Percentiles rank a stretch among this genome's conserved stretches.
These are phyloP conservation scores for Pythium insidiosum DNA, from an alignment of 352 stramenopile genomes.

Conservation along the genomic window DNA sequence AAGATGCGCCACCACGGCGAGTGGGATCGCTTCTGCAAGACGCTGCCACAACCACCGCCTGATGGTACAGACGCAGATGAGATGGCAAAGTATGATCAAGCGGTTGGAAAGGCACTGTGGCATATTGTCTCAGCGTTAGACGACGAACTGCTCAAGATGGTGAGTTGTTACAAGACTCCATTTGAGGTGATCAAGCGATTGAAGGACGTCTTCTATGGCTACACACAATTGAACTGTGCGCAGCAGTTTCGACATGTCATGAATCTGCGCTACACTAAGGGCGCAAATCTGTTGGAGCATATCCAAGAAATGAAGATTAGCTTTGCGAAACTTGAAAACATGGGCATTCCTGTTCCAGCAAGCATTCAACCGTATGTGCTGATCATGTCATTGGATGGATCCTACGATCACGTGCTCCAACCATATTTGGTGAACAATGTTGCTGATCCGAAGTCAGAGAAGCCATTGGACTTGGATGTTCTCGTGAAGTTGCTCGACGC, in stretches of 20 bases:
- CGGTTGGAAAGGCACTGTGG: constrained; percentile 7
- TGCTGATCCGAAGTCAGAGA: not conserved
- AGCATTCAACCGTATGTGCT: constrained; percentile 4
- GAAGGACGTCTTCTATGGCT: constrained; percentile 5
- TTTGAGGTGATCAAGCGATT: not conserved
- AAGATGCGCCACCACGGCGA: no score
- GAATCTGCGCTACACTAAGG: constrained; percentile 3
- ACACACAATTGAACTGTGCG: not conserved
- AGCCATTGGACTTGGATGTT: not conserved
- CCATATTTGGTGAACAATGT: constrained; percentile 3
- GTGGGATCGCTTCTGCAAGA: no score
- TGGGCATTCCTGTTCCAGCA: not conserved
- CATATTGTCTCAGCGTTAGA: no score
- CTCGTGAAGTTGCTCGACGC: constrained; percentile 4
- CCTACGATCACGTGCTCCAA: constrained; percentile 1
- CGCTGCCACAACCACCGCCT: no score
- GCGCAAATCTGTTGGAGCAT: constrained; percentile 3
- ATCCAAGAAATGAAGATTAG: constrained; percentile 6
- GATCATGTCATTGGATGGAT: constrained; percentile 5
- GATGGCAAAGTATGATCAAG: no score
- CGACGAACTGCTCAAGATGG: constrained; percentile 3
- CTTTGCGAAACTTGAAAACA: constrained; percentile 6
- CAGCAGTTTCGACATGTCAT: constrained; percentile 4
- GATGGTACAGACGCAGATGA: no score
- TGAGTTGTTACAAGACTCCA: not conserved